A percentile compares a stretch with the other conserved stretches of the same genome.
phyloP scores from a whole-genome alignment of 2,329 filamentous ascomycete species.

The Cladorrhinum sp. region DNA sequence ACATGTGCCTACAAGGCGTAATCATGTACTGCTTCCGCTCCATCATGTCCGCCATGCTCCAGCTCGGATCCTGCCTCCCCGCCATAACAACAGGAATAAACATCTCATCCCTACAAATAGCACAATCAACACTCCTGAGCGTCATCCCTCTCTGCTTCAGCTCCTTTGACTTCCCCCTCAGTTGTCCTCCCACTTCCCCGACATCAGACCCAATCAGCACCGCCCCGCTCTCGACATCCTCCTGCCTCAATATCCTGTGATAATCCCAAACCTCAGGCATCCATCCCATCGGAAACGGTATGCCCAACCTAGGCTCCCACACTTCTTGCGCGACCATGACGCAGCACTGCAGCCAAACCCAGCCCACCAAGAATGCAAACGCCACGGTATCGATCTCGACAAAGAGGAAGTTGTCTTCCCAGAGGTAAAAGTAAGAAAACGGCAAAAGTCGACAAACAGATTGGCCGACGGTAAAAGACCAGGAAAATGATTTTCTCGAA shows the following conservation, averaged over 20 bases:
- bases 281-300: constrained; percentile 60
- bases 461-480: constrained; percentile 86
- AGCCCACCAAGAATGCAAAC: constrained; percentile 64
- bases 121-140: constrained; percentile 72
- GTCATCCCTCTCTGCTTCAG: constrained; percentile 28
- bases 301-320: constrained; percentile 81
- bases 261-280: constrained; percentile 85
- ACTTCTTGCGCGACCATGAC: constrained; percentile 78
- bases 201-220: constrained; percentile 69
- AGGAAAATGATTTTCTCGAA: constrained; percentile 84
- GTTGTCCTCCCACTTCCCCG: constrained; percentile 19
- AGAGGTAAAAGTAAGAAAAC: constrained; percentile 80
- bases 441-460: constrained; percentile 75
- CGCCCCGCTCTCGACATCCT: constrained; percentile 73
- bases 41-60: constrained; percentile 65
- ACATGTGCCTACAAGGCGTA: constrained; percentile 93
- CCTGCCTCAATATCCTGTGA: constrained; percentile 81
- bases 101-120: constrained; percentile 83
- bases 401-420: constrained; percentile 76
- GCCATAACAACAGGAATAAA: constrained; percentile 77
- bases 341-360: constrained; percentile 86
- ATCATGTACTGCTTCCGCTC: constrained; percentile 90
- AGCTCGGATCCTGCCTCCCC: constrained; percentile 48
- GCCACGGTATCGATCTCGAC: constrained; percentile 64
- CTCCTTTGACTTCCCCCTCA: constrained; percentile 36